Conservation (phyloP, 768 basidiomycete genomes). For the Xerocomus spinulosus region DNA sequence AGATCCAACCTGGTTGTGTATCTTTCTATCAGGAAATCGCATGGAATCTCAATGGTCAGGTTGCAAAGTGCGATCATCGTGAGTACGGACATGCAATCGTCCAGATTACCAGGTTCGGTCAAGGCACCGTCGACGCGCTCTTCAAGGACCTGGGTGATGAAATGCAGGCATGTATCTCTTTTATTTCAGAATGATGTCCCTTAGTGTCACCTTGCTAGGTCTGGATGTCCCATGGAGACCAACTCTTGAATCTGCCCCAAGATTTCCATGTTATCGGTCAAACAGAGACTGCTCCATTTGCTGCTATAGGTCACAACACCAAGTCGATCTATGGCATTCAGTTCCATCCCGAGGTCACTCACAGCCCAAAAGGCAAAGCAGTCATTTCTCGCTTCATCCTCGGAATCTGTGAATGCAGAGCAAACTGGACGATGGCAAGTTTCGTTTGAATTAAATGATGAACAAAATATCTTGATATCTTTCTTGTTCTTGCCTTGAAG, state of each 20-base stretch:
- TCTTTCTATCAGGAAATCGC: conserved; percentile 74
- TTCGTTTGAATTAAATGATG: conserved; percentile 3
- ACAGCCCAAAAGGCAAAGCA: conserved; percentile 84
- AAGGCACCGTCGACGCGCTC: conserved; percentile 60
- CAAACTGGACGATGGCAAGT: conserved; percentile 91
- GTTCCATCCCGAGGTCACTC: conserved; percentile 98
- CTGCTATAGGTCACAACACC: conserved; percentile 86
- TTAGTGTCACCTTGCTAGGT: conserved; percentile 56
- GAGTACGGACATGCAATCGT: conserved; percentile 94
- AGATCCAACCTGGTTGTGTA: neutral
- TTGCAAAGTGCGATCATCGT: conserved; percentile 82
- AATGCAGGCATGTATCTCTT: conserved; percentile 60
- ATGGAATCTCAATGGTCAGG: conserved; percentile 78
- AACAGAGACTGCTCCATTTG: conserved; percentile 84
- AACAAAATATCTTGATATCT: neutral
- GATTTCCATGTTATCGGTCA: conserved; percentile 85
- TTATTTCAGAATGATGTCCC: neutral
- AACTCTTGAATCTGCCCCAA: conserved; percentile 74
- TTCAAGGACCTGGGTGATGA: conserved; percentile 86
- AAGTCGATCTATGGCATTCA: conserved; percentile 95
- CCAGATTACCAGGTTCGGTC: conserved; percentile 60
- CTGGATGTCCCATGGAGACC: conserved; percentile 99
- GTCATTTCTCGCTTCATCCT: conserved; percentile 83
- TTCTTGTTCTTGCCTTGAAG: conserved; percentile 34
- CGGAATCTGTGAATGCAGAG: conserved; percentile 74